Conservation (phyloP, 441 rosid genomes). For the Eutrema salsugineum region DNA sequence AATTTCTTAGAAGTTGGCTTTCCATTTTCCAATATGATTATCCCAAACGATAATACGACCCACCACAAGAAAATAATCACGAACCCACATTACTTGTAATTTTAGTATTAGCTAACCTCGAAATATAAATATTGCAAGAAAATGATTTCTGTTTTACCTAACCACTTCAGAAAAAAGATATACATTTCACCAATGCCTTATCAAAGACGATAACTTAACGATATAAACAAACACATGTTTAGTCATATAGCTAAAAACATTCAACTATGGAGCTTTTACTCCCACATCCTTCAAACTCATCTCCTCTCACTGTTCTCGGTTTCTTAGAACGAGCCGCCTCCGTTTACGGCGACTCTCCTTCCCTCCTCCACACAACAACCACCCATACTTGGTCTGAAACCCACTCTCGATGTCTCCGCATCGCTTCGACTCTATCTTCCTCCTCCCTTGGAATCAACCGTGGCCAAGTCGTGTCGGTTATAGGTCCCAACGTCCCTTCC, state of each 20-base stretch:
- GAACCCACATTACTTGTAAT: neutral
- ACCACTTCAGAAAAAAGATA: neutral
- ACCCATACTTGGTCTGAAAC: constrained; percentile 44
- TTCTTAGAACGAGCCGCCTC: constrained; percentile 55
- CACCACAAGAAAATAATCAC: neutral
- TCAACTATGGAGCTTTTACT: constrained; percentile 37
- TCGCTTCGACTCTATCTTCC: constrained; percentile 45
- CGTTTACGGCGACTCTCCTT: constrained; percentile 43
- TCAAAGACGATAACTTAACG: neutral
- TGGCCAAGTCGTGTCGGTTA: constrained; percentile 48
- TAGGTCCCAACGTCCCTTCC: constrained; percentile 49
- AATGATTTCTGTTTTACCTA: constrained; percentile 1
- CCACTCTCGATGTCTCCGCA: constrained; percentile 40
- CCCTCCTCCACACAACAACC: constrained; percentile 34
- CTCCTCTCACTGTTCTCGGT: constrained; percentile 45
- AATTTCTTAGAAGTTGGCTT: neutral
- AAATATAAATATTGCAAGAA: neutral
- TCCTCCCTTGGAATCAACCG: constrained; percentile 35
- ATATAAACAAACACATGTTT: neutral
- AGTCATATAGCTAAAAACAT: neutral
- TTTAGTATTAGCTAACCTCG: neutral
- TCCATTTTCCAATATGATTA: neutral
- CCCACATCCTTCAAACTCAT: constrained; percentile 43
- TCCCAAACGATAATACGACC: neutral
- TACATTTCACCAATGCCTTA: neutral